phyloP scores from a whole-genome alignment of 768 basidiomycete species.

The Hebeloma cylindrosporum region DNA sequence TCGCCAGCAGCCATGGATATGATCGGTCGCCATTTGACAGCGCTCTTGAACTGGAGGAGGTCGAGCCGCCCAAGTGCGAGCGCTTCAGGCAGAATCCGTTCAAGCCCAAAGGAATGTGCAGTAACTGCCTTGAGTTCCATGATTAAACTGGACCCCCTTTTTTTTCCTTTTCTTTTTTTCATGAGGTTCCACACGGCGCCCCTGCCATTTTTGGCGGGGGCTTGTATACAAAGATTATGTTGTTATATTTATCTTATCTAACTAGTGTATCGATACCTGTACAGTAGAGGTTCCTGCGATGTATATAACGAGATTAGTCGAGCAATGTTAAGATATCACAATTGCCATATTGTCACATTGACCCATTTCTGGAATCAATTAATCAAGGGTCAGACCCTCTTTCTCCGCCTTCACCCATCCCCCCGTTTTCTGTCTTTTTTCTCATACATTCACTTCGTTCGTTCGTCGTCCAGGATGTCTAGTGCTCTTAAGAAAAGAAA shows the following conservation, averaged over 20 bases:
- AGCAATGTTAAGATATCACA: too few species aligned
- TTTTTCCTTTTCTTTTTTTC: constrained; percentile 6
- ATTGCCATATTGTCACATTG: too few species aligned
- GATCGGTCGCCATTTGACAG: constrained; percentile 69
- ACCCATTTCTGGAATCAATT: too few species aligned
- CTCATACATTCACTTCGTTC: constrained; percentile 1
- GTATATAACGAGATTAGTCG: too few species aligned
- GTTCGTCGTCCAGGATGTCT: constrained; percentile 14
- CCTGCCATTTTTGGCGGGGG: background rate
- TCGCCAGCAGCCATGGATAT: constrained; percentile 31
- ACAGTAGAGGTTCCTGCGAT: too few species aligned
- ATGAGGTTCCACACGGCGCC: background rate
- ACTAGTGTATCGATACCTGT: too few species aligned
- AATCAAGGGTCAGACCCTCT: too few species aligned
- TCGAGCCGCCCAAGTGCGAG: constrained; percentile 36
- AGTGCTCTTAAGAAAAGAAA: constrained; percentile 71
- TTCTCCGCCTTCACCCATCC: too few species aligned
- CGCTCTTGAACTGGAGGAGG: constrained; percentile 43
- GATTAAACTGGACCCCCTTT: constrained; percentile 17
- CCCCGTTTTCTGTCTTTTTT: constrained; percentile 4
- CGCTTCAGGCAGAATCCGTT: constrained; percentile 68
- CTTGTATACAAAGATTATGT: too few species aligned
- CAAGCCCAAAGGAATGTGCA: constrained; percentile 65
- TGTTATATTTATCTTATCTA: too few species aligned
- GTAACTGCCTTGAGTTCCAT: constrained; percentile 63